A percentile compares a stretch with the other conserved stretches of the same genome.
phyloP scores from a whole-genome alignment of 78 protist genomes.

The Dictyostelium discoideum region dicty_2.7 NC_007088.5:1859501-1860000 shows the following conservation, averaged over 20 bases:
- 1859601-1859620: conserved; percentile 5
- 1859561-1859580: conserved; percentile 15
- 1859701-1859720: conserved; percentile 11
- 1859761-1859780: conserved; percentile 3
- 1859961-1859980: conserved; percentile 14
- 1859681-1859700: neutral
- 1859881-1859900: conserved; percentile 19
- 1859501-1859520: neutral
- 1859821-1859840: conserved; percentile 16
- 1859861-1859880: neutral
- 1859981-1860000: neutral
- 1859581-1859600: conserved; percentile 71
- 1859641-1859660: conserved; percentile 35
- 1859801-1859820: conserved; percentile 20
- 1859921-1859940: neutral
- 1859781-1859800: conserved; percentile 28
- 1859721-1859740: neutral
- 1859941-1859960: conserved; percentile 48
- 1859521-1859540: neutral
- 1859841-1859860: neutral
- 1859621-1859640: conserved; percentile 40
- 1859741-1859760: conserved; percentile 43
- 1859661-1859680: conserved; percentile 47
- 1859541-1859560: neutral
- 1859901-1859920: neutral